Evolutionary conservation across 768 basidiomycete genomes (phyloP), one percentile per base, ranked within the genome.

Genomic region (Lactifluus volemus): DNA sequence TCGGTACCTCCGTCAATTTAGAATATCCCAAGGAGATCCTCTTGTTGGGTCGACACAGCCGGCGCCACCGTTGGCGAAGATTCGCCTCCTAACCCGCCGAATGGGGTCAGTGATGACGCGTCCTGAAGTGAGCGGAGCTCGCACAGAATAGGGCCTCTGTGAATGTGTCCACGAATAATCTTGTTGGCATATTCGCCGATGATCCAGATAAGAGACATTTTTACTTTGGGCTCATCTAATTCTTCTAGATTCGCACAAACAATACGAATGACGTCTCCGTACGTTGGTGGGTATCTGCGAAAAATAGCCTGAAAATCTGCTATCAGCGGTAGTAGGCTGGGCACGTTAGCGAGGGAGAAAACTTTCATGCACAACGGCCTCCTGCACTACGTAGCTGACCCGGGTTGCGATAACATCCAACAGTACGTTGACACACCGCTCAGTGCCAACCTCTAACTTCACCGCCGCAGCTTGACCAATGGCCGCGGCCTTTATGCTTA

Each of bases 321-420:
- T 9, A 50, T 60, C 34, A 52, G 36, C 17, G 34, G 19, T 42
- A 9, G n/a, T n/a, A 25, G 21, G 30, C 3, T 17, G 8, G 5
- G 34, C 4, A 25, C 11, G 21, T 29, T 21, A 19, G 39, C 15
- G 5, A 29, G 25, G 17, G 12, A 21, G 61, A 78, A 51, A 53
- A 92, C 95, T 84, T 98, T 98, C 91, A 99, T 97, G 2, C 2
- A 99, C 94, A 3, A 98, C 91, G 1, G 93, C 94, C 74, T 99
- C 96, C 70, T 98, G 97, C 3, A 98, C 95, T 38, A 99, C 93
- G 70, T 98, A 99, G 77, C 88, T 95, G 42, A 98, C 91, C 10
- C 93, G 82, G 0, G 95, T 96, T 38, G 81, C 84, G 58, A 98
- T 98, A 61, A 99, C 80, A 15, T 98, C 95, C 55, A 99, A 75